These are phyloP conservation scores for Casuarina glauca DNA, from an alignment of 306 rosid species.

Conservation along the genomic window DNA sequence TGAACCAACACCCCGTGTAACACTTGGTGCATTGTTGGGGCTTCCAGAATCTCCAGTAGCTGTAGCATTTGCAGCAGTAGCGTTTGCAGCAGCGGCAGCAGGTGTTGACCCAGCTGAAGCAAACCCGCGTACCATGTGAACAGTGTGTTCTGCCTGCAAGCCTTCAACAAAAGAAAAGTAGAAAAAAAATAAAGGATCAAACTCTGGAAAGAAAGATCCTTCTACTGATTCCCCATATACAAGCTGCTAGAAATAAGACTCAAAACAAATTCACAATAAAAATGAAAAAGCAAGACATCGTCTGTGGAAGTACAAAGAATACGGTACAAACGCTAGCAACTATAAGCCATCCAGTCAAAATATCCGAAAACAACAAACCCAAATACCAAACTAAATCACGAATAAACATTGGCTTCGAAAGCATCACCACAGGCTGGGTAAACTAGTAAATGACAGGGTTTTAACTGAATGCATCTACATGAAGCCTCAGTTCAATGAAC, in stretches of 20 bases:
- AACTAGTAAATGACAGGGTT: background rate
- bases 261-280: background rate
- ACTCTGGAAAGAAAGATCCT: background rate
- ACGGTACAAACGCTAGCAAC: background rate
- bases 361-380: background rate
- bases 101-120: conserved; percentile 40
- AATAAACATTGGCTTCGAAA: background rate
- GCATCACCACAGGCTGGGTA: background rate
- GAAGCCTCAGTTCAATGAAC: background rate
- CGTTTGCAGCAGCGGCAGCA: conserved; percentile 7
- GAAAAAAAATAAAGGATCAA: background rate
- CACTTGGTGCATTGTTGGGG: conserved; percentile 41
- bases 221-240: background rate
- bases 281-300: background rate
- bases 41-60: conserved; percentile 29
- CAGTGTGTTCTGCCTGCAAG: conserved; percentile 54
- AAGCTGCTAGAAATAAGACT: background rate
- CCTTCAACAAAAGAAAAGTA: conserved; percentile 34
- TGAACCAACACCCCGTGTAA: conserved; percentile 61
- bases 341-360: background rate
- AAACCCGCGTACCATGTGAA: conserved; percentile 64
- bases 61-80: conserved; percentile 23
- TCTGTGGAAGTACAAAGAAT: background rate
- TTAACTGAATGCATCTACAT: background rate
- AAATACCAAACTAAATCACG: background rate